Evolutionary conservation across 805 yeast species (phyloP).

Genomic region (Yarrowia porcina): DNA sequence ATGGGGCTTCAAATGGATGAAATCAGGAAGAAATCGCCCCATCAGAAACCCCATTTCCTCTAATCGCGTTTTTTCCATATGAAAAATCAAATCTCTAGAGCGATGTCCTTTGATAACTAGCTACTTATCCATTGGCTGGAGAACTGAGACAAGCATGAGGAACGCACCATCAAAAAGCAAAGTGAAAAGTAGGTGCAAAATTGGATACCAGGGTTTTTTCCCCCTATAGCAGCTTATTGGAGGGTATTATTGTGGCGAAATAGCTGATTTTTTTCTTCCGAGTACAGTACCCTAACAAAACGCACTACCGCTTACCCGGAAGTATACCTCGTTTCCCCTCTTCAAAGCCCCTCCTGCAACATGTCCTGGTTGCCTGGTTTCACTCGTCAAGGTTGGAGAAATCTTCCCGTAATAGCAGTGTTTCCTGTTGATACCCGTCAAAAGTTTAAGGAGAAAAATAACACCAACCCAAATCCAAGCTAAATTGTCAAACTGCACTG

Average conservation of each 20-base stretch:
- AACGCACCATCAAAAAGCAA: neutral
- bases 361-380: constrained; percentile 6
- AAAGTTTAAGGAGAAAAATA: neutral
- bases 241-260: no score
- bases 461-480: neutral
- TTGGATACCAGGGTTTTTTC: no score
- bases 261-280: no score
- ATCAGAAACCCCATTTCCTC: no score
- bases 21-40: no score
- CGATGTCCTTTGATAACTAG: neutral
- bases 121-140: constrained; percentile 23
- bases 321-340: neutral
- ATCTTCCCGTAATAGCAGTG: constrained; percentile 2
- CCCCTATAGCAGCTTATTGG: neutral
- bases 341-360: neutral
- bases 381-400: constrained; percentile 1
- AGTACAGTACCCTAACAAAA: no score
- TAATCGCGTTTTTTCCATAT: no score
- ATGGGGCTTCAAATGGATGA: no score
- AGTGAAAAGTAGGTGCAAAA: neutral
- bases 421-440: constrained; percentile 7
- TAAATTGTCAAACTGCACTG: neutral
- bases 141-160: neutral
- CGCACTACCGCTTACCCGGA: neutral
- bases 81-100: neutral